A percentile compares a stretch with the other conserved stretches of the same genome.
phyloP scores from a whole-genome alignment of 306 rosid genomes.

The Prunus dulcis region DNA sequence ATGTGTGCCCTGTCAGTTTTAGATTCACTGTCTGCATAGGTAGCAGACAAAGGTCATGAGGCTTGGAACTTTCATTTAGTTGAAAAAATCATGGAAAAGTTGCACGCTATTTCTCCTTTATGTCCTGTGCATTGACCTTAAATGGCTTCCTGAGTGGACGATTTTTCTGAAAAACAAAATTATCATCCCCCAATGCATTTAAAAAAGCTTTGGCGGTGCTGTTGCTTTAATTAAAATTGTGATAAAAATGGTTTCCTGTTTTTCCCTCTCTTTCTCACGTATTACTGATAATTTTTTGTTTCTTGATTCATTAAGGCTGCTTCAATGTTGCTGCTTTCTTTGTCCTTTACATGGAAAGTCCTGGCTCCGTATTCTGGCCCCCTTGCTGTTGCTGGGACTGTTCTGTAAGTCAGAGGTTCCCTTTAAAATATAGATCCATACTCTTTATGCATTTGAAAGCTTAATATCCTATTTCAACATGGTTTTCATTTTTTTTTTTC shows the following conservation, averaged over 20 bases:
- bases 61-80: not conserved
- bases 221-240: slow-evolving; percentile 2
- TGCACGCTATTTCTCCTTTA: not conserved
- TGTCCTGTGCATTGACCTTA: not conserved
- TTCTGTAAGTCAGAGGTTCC: slow-evolving; percentile 64
- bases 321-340: slow-evolving; percentile 90
- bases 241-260: slow-evolving; percentile 13
- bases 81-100: not conserved
- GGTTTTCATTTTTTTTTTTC: not conserved
- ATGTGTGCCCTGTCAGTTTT: not conserved
- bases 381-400: slow-evolving; percentile 85
- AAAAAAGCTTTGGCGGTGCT: not conserved
- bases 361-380: slow-evolving; percentile 79
- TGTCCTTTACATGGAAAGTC: slow-evolving; percentile 80
- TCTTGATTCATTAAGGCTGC: slow-evolving; percentile 53
- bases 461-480: not conserved
- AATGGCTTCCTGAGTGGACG: not conserved
- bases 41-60: not conserved
- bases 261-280: not conserved
- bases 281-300: not conserved
- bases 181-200: not conserved
- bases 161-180: not conserved
- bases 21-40: not conserved
- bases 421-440: not conserved
- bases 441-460: not conserved